A percentile compares a stretch with the other conserved stretches of the same genome.
Evolutionary conservation across 129 eudicot species (phyloP).

Genomic region (Kitagawia praeruptora): DNA sequence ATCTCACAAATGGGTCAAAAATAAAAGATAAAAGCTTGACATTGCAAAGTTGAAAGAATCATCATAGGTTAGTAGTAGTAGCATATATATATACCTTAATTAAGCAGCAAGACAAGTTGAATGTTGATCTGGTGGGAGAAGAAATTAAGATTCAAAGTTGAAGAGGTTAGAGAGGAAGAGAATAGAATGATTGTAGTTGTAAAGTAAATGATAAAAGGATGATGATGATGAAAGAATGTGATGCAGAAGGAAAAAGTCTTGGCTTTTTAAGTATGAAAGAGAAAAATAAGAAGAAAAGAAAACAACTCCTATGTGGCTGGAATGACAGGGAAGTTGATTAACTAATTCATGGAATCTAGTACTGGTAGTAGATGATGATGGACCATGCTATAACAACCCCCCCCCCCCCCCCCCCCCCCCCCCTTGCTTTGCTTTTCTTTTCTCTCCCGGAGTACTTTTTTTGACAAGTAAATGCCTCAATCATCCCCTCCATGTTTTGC

Average conservation of each 20-base stretch:
- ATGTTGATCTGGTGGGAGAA: not conserved
- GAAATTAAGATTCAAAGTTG: not conserved
- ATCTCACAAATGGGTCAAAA: not conserved
- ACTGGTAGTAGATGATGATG: not conserved
- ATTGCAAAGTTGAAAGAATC: too few relatives aligned
- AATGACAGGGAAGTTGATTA: not conserved
- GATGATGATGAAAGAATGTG: not conserved
- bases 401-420: too few relatives aligned
- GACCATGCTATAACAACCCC: too few relatives aligned
- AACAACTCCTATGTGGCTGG: slow-evolving; percentile 3
- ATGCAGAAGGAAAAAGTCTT: too few relatives aligned
- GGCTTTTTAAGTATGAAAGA: not conserved
- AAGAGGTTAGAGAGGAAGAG: not conserved
- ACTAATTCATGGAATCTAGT: not conserved
- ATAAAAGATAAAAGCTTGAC: too few relatives aligned
- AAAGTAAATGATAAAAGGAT: not conserved
- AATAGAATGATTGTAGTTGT: not conserved
- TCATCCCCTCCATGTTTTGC: too few relatives aligned
- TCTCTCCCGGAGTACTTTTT: too few relatives aligned
- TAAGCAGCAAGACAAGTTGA: not conserved
- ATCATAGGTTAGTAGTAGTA: too few relatives aligned
- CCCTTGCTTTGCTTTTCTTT: not conserved
- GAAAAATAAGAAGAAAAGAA: not conserved
- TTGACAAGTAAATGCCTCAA: too few relatives aligned
- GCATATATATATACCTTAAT: too few relatives aligned